A percentile compares a stretch with the other conserved stretches of the same genome.
These are phyloP conservation scores for Atkinsonella hypoxylon DNA, from an alignment of 2,329 filamentous ascomycete species.

Conservation along the genomic window DNA sequence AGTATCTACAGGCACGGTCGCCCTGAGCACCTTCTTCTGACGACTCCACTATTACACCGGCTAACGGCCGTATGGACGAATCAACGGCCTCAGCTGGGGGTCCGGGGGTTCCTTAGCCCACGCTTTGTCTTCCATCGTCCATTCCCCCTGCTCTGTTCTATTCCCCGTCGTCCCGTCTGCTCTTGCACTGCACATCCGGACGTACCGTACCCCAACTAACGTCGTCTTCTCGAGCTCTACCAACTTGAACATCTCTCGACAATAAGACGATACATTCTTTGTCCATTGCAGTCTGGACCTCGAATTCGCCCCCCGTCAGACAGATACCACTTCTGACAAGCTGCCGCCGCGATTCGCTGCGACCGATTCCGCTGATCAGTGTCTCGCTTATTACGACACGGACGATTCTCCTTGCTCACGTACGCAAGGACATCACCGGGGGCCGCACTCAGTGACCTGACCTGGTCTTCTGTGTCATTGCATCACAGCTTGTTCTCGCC, in stretches of 20 bases:
- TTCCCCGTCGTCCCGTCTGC: not conserved
- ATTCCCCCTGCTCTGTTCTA: too few species aligned
- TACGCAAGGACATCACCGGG: not conserved
- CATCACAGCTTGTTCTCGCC: not conserved
- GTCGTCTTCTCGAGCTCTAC: not conserved
- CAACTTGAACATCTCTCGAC: not conserved
- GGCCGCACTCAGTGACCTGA: not conserved
- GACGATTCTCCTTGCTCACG: not conserved
- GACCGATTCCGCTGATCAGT: not conserved
- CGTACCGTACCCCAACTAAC: not conserved
- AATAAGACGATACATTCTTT: not conserved
- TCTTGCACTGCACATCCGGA: conserved; percentile 1
- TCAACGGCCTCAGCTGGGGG: not conserved
- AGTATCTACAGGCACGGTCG: conserved; percentile 1
- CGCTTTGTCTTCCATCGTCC: not conserved
- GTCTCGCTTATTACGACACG: not conserved
- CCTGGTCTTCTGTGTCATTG: not conserved
- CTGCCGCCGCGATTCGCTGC: not conserved
- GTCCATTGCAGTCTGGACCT: not conserved
- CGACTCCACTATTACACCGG: conserved; percentile 46
- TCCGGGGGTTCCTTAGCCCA: too few species aligned
- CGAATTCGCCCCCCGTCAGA: not conserved
- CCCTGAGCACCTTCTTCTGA: conserved; percentile 8
- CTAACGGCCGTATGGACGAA: conserved; percentile 28
- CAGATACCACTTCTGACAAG: not conserved